A percentile compares a stretch with the other conserved stretches of the same genome.
Conservation (phyloP, 2,329 filamentous ascomycete species). For the Scortechinia acanthostroma region DNA sequence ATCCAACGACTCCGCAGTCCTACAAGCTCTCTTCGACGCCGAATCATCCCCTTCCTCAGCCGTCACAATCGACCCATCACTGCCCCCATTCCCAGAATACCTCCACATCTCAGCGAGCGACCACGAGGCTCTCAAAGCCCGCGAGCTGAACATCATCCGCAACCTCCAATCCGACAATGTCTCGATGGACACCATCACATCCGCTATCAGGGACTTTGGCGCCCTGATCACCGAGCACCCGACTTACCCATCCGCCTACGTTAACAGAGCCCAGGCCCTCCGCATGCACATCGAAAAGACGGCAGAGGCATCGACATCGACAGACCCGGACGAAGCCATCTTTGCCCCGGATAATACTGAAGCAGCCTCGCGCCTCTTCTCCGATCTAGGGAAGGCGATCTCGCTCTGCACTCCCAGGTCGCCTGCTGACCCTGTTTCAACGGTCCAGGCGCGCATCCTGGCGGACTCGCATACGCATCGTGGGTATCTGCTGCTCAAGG, state of each 20-base stretch:
- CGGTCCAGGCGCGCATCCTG: slow-evolving; percentile 36
- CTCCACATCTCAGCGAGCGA: slow-evolving; percentile 23
- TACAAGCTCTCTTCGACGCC: slow-evolving; percentile 34
- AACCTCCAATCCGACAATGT: slow-evolving; percentile 15
- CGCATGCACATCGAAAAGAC: slow-evolving; percentile 23
- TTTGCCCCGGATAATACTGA: slow-evolving; percentile 13
- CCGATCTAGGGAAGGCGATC: slow-evolving; percentile 33
- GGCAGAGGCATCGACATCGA: slow-evolving; percentile 5
- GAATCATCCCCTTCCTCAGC: slow-evolving; percentile 24
- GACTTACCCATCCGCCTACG: slow-evolving; percentile 41
- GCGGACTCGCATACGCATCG: slow-evolving; percentile 46
- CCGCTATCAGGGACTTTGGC: slow-evolving; percentile 25
- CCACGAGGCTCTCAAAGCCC: slow-evolving; percentile 24
- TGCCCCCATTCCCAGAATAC: slow-evolving; percentile 25
- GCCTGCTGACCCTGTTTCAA: slow-evolving; percentile 28
- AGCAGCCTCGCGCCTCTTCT: slow-evolving; percentile 15
- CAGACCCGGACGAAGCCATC: slow-evolving; percentile 5
- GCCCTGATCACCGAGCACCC: slow-evolving; percentile 30
- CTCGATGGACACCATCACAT: slow-evolving; percentile 13
- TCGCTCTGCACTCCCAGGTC: slow-evolving; percentile 26
- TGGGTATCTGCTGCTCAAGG: slow-evolving; percentile 30
- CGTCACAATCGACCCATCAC: slow-evolving; percentile 21
- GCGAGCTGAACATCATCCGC: slow-evolving; percentile 26
- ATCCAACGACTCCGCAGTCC: slow-evolving; percentile 31
- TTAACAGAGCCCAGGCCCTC: slow-evolving; percentile 43